Evolutionary conservation across 441 rosid genomes (phyloP), one percentile per base, ranked within the genome.

Genomic region (Eruca vesicaria): DNA sequence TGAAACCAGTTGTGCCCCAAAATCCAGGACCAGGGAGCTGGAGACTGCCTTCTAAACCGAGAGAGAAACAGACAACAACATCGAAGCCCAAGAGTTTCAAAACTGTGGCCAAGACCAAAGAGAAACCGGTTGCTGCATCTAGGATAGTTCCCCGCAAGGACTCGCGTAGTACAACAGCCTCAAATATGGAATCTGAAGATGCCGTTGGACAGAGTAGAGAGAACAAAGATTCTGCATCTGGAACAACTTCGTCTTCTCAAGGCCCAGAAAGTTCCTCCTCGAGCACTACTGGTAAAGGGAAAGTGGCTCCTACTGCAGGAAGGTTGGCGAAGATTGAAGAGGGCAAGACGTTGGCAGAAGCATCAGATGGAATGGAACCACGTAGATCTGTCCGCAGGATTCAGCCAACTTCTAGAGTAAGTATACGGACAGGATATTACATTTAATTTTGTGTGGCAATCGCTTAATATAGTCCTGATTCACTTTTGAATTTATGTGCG

Each of bases 341-440:
- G 79, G 86, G 83, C n/a, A 84, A 85, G 81, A 76, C 77, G 57
- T 66, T 84, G 52, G 80, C 78, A 62, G 85, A 84, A 72, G 43
- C 84, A 59, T 60, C 77, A 53, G 93, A 87, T 21, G 76, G 62
- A 41, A 64, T 66, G 67, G 99, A 94, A 84, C 98, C 96, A 36
- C 94, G 99, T 14, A 86, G 99, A 80, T 96, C 98, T 69, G 79
- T 77, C 63, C 97, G 98, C 64, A 88, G 90, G 83, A 96, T 96
- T 76, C 98, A 92, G 83, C 99, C 99, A 66, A 96, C 99, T n/a
- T 96, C 98, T 62, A 89, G 96, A 80, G 99, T 94, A 84, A 86
- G 97, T 74, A 9, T 11, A 50, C 57, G 19, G 10, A 50, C 57
- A 18, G 10, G 55, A 48, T 8, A 16, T 3, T 48, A 48, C 62